Conservation (phyloP, 1,284 basidiomycete genomes). For the Entoloma clypeatum region DNA sequence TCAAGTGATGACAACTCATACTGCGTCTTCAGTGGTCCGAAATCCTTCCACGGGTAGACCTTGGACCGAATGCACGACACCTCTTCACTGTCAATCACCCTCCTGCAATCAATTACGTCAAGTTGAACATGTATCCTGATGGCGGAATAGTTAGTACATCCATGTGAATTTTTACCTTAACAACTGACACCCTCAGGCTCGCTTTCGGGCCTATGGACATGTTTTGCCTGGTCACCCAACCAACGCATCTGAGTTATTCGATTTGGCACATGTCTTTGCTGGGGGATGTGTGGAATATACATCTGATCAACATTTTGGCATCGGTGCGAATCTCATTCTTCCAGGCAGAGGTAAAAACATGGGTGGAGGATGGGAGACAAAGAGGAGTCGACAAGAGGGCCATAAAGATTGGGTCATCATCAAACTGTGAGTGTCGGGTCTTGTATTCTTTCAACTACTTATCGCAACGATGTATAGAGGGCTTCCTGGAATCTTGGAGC, state of each 20-base stretch:
- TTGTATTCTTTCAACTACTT: constrained; percentile 1
- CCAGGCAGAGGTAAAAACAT: constrained; percentile 90
- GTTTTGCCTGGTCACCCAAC: constrained; percentile 62
- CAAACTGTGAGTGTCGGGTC: constrained; percentile 61
- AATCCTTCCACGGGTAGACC: constrained; percentile 67
- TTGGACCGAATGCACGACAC: constrained; percentile 84
- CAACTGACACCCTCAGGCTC: constrained; percentile 49
- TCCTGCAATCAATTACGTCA: constrained; percentile 71
- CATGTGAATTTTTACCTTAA: constrained; percentile 15
- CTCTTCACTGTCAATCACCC: constrained; percentile 73
- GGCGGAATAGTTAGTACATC: constrained; percentile 92
- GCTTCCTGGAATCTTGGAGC: constrained; percentile 65
- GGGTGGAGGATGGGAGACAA: constrained; percentile 99
- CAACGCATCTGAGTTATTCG: constrained; percentile 52
- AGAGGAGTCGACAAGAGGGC: constrained; percentile 74
- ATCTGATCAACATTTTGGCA: constrained; percentile 94
- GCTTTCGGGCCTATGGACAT: constrained; percentile 87
- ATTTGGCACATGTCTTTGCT: constrained; percentile 88
- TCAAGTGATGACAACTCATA: constrained; percentile 1
- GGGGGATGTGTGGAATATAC: constrained; percentile 80
- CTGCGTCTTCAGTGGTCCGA: constrained; percentile 72
- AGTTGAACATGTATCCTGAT: constrained; percentile 95
- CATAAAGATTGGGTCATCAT: constrained; percentile 93
- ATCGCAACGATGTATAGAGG: constrained; percentile 42
- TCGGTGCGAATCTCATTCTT: constrained; percentile 86